Conservation (phyloP, 2,329 filamentous ascomycete species). For the Myriosclerotinia scirpicola region DNA sequence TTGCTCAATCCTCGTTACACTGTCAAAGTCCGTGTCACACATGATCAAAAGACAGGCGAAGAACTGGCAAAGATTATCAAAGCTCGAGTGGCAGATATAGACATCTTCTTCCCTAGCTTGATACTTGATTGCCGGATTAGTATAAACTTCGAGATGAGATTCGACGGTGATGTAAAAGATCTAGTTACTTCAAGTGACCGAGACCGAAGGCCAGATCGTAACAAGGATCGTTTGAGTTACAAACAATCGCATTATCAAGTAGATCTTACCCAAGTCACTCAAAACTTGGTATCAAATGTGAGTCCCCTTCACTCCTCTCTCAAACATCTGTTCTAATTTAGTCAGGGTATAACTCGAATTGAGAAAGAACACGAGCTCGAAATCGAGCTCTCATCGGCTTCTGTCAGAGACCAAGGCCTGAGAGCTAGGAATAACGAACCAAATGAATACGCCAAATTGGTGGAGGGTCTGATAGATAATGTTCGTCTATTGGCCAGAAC, state of each 20-base stretch:
- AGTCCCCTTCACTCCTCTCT: constrained; percentile 22
- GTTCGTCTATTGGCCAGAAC: constrained; percentile 35
- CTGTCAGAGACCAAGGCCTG: constrained; percentile 65
- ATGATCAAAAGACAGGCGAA: constrained; percentile 69
- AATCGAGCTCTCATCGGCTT: constrained; percentile 66
- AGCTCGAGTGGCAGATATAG: constrained; percentile 81
- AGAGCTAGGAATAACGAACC: constrained; percentile 50
- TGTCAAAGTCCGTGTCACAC: constrained; percentile 70
- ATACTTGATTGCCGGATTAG: constrained; percentile 90
- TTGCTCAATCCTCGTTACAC: constrained; percentile 58
- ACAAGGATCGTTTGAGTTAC: constrained; percentile 91
- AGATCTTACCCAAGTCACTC: constrained; percentile 89
- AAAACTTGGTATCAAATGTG: constrained; percentile 59
- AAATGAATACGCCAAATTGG: constrained; percentile 64
- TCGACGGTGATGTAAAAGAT: constrained; percentile 64
- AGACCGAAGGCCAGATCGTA: constrained; percentile 55
- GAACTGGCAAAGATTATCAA: constrained; percentile 87
- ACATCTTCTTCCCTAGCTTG: constrained; percentile 74
- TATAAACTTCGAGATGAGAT: constrained; percentile 91
- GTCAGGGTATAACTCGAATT: constrained; percentile 32
- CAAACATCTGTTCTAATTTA: constrained; percentile 13
- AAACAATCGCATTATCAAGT: constrained; percentile 84
- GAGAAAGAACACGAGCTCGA: constrained; percentile 80
- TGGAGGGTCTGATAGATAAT: constrained; percentile 76
- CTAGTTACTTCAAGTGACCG: constrained; percentile 48